Percentiles rank a stretch among this genome's conserved stretches.
Conservation (phyloP, 139 green algal species). For the Mesotaenium endlicherianum region DNA sequence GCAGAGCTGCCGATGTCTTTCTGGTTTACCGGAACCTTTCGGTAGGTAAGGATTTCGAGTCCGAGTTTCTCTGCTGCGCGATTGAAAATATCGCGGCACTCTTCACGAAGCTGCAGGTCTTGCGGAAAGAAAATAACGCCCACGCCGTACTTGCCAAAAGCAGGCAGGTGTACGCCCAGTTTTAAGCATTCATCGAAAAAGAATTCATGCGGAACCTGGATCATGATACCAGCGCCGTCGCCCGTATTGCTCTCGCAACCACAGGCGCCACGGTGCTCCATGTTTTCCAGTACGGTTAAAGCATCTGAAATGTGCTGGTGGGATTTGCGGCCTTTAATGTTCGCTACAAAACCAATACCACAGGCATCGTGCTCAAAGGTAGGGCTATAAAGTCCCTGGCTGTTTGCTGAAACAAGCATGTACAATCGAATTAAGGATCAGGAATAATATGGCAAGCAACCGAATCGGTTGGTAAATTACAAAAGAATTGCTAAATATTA, state of each 20-base stretch:
- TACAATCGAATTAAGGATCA: too few species aligned
- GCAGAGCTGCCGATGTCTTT: constrained; percentile 73
- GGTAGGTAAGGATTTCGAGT: constrained; percentile 78
- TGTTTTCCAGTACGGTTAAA: constrained; percentile 84
- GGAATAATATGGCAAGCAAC: too few species aligned
- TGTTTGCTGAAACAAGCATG: too few species aligned
- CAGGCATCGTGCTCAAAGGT: constrained; percentile 77
- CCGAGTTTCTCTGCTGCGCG: constrained; percentile 57
- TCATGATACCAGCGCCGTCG: constrained; percentile 90
- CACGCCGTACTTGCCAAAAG: constrained; percentile 68
- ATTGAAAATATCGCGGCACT: constrained; percentile 59
- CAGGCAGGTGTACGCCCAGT: constrained; percentile 22
- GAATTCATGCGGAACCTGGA: constrained; percentile 85
- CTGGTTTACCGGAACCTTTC: constrained; percentile 81
- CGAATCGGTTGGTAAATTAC: too few species aligned
- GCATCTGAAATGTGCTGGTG: too few species aligned
- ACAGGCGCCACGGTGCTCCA: constrained; percentile 85
- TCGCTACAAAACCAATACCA: constrained; percentile 86
- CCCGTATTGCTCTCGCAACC: constrained; percentile 93
- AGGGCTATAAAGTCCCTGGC: constrained; percentile 50
- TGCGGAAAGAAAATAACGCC: constrained; percentile 84
- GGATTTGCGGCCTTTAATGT: too few species aligned
- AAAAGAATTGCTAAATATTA: too few species aligned
- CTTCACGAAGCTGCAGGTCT: constrained; percentile 60
- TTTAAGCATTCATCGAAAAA: constrained; percentile 55